Base-by-base conservation (phyloP, 805 yeast genomes). In the Candida incommunis region DNA sequence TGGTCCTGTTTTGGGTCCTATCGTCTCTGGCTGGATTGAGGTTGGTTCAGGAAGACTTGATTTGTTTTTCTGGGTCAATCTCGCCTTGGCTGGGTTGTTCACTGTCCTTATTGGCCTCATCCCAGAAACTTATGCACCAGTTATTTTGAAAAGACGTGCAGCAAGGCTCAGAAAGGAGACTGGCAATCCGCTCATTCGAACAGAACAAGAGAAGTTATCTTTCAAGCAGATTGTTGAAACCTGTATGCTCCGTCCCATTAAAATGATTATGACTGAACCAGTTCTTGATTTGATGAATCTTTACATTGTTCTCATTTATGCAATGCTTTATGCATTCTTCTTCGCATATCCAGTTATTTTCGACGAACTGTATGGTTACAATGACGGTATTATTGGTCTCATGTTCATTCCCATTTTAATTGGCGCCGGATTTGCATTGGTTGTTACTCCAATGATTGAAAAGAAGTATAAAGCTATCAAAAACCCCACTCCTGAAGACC, bases 121-220 rank as follows among this genome's bases (percentile, higher is more conserved):
- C 24, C 96, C 96, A n/a, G 96, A 87, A 65, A 87, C 96, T 22
- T 87, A 82, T 61, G 88, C 95, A 2, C 96, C 96, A 5, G 87
- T 79, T 4, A 83, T 85, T 46, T 66, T 86, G 52, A 83, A 82
- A 60, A 69, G 59, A 35, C 74, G 83, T 57, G 95, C 95, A 23
- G 64, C 64, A 51, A 71, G 60, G 54, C 60, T 85, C 52, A 74
- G 95, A 70, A 74, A 76, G 59, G 82, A 82, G 62, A 81, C 94
- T 11, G 94, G 94, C 42, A 80, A 86, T 58, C 67, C 67, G n/a
- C 80, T 80, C 60, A 84, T 87, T 52, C 82, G 85, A 90, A 87
- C 96, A 21, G 96, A 87, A 64, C 94, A 83, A 63, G 95, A 85
- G 63, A 84, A 87, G 20, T 74, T 73, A 47, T 64, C 82, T 1